Evolutionary conservation across 1,139 yeast genomes (phyloP), one percentile per base, ranked within the genome.

Genomic region (Scheffersomyces segobiensis): DNA sequence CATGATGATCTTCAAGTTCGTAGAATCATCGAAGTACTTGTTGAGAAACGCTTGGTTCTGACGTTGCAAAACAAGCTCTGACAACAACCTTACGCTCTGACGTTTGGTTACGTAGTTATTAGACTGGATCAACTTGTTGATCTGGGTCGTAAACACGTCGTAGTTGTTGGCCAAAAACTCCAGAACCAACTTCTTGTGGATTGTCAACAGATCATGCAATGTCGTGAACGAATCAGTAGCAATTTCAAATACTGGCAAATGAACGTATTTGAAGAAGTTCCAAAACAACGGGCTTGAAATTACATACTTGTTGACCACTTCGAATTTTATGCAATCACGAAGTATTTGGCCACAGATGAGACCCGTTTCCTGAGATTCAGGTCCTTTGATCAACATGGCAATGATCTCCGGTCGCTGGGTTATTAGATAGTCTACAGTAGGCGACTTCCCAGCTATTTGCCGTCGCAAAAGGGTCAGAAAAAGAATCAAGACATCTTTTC

Each of bases 151-250:
- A 72, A 95, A 91, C 46, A 69, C 68, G 1, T 78, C 82, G 59
- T 86, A 80, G 66, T 87, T 85, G 10, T 70, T 73, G 68, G 81
- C 69, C 65, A 93, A 82, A 67, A 92, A 93, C 55, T 87, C 92
- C 4, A 90, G 79, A 0, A 90, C 92, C 46, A 89, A 70, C 64
- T 81, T 82, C 65, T 87, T 86, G 73, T 93, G 97, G 4, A 79
- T 70, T 0, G 93, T 87, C 59, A 95, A 78, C 51, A 91, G 75
- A 62, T 88, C 95, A 69, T 82, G 83, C 65, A 90, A 75, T 49
- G 95, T 91, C 55, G 89, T 87, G 74, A 95, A 91, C 0, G 97
- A 86, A 71, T 93, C 97, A 1, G 97, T 91, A 57, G 97, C 93
- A 46, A 91, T 85, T 73, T 95, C 98, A 75, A 95, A 95, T 39